Percentiles rank a stretch among this genome's conserved stretches.
These are phyloP conservation scores for Xylaria bambusicola DNA, from an alignment of 495 filamentous ascomycete species.

Conservation along the genomic window DNA sequence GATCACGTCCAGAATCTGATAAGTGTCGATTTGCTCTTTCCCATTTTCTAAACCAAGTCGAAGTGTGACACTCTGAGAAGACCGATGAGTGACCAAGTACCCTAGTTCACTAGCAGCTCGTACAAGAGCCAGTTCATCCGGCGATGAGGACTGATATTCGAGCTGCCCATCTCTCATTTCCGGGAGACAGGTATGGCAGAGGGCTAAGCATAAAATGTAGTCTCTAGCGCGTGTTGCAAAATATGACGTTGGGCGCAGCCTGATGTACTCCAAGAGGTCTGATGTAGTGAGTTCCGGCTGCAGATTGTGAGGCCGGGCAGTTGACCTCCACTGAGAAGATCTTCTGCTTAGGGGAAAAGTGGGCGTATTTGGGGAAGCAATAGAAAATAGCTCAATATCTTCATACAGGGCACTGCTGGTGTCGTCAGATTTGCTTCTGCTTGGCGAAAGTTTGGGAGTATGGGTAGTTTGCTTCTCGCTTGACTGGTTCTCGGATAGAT, in stretches of 20 bases:
- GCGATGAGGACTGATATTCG: conserved; percentile 83
- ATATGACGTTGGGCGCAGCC: conserved; percentile 69
- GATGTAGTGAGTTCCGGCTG: conserved; percentile 63
- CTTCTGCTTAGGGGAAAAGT: conserved; percentile 27
- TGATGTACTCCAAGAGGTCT: conserved; percentile 75
- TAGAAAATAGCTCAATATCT: conserved; percentile 31
- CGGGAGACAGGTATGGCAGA: conserved; percentile 89
- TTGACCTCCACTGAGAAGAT: conserved; percentile 40
- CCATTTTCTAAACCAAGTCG: conserved; percentile 31
- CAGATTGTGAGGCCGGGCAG: conserved; percentile 39
- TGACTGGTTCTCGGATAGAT: conserved; percentile 53
- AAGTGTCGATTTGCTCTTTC: conserved; percentile 52
- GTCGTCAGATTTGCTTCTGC: conserved; percentile 27
- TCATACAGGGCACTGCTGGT: conserved; percentile 30
- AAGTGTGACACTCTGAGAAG: conserved; percentile 43
- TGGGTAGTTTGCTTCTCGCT: background rate
- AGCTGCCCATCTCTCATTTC: conserved; percentile 65
- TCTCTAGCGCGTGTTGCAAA: conserved; percentile 80
- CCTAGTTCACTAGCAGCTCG: conserved; percentile 81
- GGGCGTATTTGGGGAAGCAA: conserved; percentile 25
- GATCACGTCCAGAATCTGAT: conserved; percentile 80
- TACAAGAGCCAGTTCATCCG: conserved; percentile 83
- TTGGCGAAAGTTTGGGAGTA: conserved; percentile 17
- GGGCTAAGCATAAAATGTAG: conserved; percentile 78
- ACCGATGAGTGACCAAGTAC: conserved; percentile 67